phyloP scores from a whole-genome alignment of 2,329 filamentous ascomycete genomes.

The Colletotrichum ledebouriae region DNA sequence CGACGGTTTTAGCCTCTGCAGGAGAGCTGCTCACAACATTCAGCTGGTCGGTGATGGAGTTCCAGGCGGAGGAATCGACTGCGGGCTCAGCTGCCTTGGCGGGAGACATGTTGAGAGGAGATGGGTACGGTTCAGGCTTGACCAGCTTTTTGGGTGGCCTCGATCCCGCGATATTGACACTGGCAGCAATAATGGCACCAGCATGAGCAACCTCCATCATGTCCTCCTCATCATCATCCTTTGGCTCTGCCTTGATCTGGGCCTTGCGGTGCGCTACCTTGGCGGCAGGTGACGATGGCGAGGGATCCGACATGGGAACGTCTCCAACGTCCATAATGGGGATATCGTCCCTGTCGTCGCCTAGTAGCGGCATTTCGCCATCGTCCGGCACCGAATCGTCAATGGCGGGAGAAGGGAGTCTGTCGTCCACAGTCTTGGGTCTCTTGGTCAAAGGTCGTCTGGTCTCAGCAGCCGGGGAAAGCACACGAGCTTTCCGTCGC shows the following conservation, averaged over 20 bases:
- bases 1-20: conserved; percentile 73
- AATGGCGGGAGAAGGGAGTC: conserved; percentile 61
- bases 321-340: conserved; percentile 53
- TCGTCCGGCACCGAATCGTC: conserved; percentile 68
- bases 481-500: conserved; percentile 81
- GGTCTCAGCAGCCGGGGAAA: conserved; percentile 78
- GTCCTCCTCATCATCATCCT: conserved; percentile 80
- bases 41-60: conserved; percentile 84
- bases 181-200: conserved; percentile 75
- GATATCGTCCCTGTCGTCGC: conserved; percentile 69
- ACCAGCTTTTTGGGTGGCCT: conserved; percentile 81
- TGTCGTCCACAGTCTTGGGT: conserved; percentile 65
- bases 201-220: conserved; percentile 90
- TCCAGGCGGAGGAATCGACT: conserved; percentile 89
- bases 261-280: conserved; percentile 82
- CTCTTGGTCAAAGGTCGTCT: conserved; percentile 70
- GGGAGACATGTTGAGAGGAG: conserved; percentile 83
- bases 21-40: conserved; percentile 85
- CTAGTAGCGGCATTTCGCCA: conserved; percentile 63
- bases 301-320: conserved; percentile 86
- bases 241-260: conserved; percentile 62
- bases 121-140: conserved; percentile 75
- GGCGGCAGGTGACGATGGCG: conserved; percentile 87
- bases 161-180: conserved; percentile 87
- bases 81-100: conserved; percentile 68